phyloP scores from a whole-genome alignment of 1,284 basidiomycete species.

The Blastosporella zonata region DNA sequence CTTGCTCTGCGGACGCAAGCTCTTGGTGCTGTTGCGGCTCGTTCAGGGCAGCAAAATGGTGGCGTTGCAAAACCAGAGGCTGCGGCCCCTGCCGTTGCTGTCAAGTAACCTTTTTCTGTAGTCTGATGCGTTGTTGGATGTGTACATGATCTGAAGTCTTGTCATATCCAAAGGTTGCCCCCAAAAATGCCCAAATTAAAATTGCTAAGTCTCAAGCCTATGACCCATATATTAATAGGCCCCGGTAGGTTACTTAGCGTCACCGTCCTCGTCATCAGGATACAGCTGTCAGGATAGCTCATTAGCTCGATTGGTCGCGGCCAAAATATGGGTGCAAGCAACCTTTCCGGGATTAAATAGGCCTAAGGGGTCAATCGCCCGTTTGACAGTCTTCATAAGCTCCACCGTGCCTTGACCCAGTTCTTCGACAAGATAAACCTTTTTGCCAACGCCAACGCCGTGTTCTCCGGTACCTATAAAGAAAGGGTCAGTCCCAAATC shows the following conservation, averaged over 20 bases:
- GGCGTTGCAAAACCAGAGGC: slow-evolving; percentile 17
- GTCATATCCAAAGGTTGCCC: neutral
- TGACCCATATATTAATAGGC: too few species aligned
- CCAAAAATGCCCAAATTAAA: neutral
- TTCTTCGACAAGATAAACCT: slow-evolving; percentile 70
- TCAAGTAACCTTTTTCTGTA: slow-evolving; percentile 15
- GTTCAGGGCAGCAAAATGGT: slow-evolving; percentile 13
- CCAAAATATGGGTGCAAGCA: neutral
- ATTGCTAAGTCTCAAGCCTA: neutral
- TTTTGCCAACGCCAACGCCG: slow-evolving; percentile 87
- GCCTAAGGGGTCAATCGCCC: slow-evolving; percentile 70
- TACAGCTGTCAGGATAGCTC: slow-evolving; percentile 14
- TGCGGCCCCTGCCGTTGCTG: slow-evolving; percentile 19
- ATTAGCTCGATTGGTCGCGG: slow-evolving; percentile 1
- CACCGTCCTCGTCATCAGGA: slow-evolving; percentile 15
- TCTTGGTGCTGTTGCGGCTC: slow-evolving; percentile 64
- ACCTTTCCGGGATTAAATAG: slow-evolving; percentile 89
- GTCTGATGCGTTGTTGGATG: slow-evolving; percentile 9
- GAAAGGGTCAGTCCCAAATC: neutral
- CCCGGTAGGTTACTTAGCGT: neutral
- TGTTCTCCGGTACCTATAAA: slow-evolving; percentile 75
- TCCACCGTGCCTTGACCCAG: slow-evolving; percentile 80
- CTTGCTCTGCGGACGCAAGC: slow-evolving; percentile 91
- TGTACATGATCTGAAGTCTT: slow-evolving; percentile 7
- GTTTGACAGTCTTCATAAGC: slow-evolving; percentile 84